Percentiles rank a stretch among this genome's conserved stretches.
These are phyloP conservation scores for Salix arbutifolia DNA, from an alignment of 345 rosid species.

Conservation along the genomic window DNA sequence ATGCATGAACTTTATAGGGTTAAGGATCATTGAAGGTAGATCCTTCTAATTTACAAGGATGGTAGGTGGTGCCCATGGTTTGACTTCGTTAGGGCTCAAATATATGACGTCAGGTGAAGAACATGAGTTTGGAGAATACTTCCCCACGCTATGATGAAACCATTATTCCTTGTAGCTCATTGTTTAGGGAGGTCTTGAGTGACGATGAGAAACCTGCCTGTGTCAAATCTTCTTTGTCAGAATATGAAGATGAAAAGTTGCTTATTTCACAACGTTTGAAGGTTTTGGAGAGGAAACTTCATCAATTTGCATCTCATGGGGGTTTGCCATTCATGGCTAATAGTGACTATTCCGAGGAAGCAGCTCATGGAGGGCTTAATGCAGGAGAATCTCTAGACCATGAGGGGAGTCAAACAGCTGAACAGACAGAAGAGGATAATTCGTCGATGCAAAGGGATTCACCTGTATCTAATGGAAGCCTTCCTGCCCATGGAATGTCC, in stretches of 20 bases:
- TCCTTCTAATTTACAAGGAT: too few species aligned
- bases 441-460: not conserved
- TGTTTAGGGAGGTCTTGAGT: constrained; percentile 9
- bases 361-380: constrained; percentile 14
- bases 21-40: too few species aligned
- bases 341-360: constrained; percentile 17
- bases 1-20: too few species aligned
- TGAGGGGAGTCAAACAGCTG: constrained; percentile 7
- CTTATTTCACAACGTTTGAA: constrained; percentile 29
- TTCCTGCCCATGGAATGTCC: constrained; percentile 12
- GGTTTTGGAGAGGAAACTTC: constrained; percentile 42
- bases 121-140: constrained; percentile 14
- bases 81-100: too few species aligned
- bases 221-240: constrained; percentile 21
- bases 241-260: constrained; percentile 34
- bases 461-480: constrained; percentile 11
- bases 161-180: constrained; percentile 4
- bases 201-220: constrained; percentile 20
- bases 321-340: constrained; percentile 20
- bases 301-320: constrained; percentile 18
- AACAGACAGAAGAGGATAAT: constrained; percentile 10
- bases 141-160: constrained; percentile 10
- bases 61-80: too few species aligned
- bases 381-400: constrained; percentile 14
- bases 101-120: constrained; percentile 8